Evolutionary conservation across 495 filamentous ascomycete genomes (phyloP).

Genomic region (Aspergillus asperescens): DNA sequence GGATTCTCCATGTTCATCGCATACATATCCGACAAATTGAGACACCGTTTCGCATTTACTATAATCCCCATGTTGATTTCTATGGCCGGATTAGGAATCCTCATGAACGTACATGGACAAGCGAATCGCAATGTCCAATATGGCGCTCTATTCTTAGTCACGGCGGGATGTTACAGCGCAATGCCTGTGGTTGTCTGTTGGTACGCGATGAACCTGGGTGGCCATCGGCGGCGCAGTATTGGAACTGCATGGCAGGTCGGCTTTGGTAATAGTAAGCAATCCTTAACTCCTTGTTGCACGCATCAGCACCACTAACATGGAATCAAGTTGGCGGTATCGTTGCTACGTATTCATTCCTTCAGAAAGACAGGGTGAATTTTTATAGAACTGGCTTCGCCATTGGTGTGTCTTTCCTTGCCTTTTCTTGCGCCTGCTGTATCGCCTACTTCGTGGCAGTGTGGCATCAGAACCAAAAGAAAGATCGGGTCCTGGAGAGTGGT

Average conservation of each 20-base stretch:
- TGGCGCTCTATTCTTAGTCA: slow-evolving; percentile 67
- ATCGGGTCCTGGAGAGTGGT: slow-evolving; percentile 25
- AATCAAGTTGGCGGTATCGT: slow-evolving; percentile 70
- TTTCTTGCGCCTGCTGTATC: slow-evolving; percentile 57
- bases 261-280: slow-evolving; percentile 70
- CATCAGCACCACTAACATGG: slow-evolving; percentile 8
- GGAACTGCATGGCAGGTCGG: slow-evolving; percentile 87
- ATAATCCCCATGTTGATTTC: slow-evolving; percentile 57
- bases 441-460: slow-evolving; percentile 56
- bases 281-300: slow-evolving; percentile 41
- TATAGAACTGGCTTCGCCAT: slow-evolving; percentile 71
- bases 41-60: slow-evolving; percentile 72
- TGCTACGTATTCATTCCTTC: slow-evolving; percentile 74
- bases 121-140: slow-evolving; percentile 59
- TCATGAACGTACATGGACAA: slow-evolving; percentile 63
- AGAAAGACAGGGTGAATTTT: slow-evolving; percentile 59
- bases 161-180: slow-evolving; percentile 57
- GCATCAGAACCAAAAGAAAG: slow-evolving; percentile 62
- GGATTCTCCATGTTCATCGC: slow-evolving; percentile 71
- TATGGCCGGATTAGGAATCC: slow-evolving; percentile 66
- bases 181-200: slow-evolving; percentile 87
- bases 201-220: slow-evolving; percentile 89
- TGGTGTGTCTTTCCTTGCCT: slow-evolving; percentile 65
- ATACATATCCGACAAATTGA: slow-evolving; percentile 57
- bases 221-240: slow-evolving; percentile 77